These are phyloP conservation scores for Boletellus sp. DNA, from an alignment of 1,284 basidiomycete genomes.

Conservation along the genomic window DNA sequence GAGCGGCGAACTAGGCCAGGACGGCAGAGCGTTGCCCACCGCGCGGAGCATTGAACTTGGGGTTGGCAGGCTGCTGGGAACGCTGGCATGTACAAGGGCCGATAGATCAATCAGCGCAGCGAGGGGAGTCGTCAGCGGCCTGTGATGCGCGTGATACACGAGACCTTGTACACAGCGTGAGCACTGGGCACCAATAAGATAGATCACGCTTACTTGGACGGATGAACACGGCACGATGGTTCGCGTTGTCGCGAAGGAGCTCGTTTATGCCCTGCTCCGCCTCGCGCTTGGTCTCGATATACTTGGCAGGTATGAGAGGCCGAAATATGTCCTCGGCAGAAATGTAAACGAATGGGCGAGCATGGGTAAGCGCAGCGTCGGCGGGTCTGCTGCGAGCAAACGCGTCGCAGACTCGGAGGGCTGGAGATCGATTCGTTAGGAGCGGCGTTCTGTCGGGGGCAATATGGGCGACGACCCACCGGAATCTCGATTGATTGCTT, in stretches of 20 bases:
- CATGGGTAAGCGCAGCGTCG: slow-evolving; percentile 31
- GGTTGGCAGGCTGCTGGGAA: slow-evolving; percentile 58
- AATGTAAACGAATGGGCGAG: slow-evolving; percentile 84
- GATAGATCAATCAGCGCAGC: slow-evolving; percentile 85
- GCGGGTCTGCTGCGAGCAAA: slow-evolving; percentile 50
- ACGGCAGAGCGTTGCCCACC: slow-evolving; percentile 38
- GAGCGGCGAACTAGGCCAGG: slow-evolving; percentile 27
- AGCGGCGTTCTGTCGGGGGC: slow-evolving; percentile 3
- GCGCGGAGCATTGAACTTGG: slow-evolving; percentile 57
- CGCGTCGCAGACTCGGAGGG: slow-evolving; percentile 70
- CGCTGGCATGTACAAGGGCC: slow-evolving; percentile 56
- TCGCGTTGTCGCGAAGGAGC: slow-evolving; percentile 40
- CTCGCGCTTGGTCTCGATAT: slow-evolving; percentile 88
- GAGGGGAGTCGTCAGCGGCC: slow-evolving; percentile 83
- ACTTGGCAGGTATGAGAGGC: slow-evolving; percentile 79
- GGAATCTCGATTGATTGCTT: slow-evolving; percentile 84
- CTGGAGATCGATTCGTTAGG: slow-evolving; percentile 38
- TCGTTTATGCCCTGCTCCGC: slow-evolving; percentile 71
- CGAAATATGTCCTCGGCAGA: slow-evolving; percentile 93
- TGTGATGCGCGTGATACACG: slow-evolving; percentile 92
- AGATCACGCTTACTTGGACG: slow-evolving; percentile 68
- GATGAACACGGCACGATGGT: slow-evolving; percentile 70
- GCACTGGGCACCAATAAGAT: slow-evolving; percentile 15
- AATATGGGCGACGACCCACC: slow-evolving; percentile 49
- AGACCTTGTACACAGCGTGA: no score